A percentile compares a stretch with the other conserved stretches of the same genome.
Conservation (phyloP, 371 early-diverging fungal genomes). For the Dichotomocladium elegans region DNA sequence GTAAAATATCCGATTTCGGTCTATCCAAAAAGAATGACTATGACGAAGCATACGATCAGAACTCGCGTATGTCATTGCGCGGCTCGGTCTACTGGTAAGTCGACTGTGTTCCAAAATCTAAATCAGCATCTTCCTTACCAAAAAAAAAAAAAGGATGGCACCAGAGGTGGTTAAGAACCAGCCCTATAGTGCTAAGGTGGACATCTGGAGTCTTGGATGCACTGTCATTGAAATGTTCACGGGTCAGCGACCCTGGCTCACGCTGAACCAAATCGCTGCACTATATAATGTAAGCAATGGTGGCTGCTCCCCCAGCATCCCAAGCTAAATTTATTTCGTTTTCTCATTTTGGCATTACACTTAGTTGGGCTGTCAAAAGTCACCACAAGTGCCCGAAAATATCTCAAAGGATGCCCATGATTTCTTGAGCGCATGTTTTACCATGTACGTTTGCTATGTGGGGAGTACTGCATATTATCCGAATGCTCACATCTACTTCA, state of each 20-base stretch:
- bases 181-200: slow-evolving; percentile 75
- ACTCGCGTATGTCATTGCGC: slow-evolving; percentile 21
- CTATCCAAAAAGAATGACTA: slow-evolving; percentile 79
- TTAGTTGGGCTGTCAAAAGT: slow-evolving; percentile 11
- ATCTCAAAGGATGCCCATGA: slow-evolving; percentile 63
- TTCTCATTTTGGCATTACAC: neutral
- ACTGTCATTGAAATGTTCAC: slow-evolving; percentile 95
- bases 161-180: slow-evolving; percentile 81
- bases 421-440: slow-evolving; percentile 66
- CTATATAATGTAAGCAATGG: slow-evolving; percentile 50
- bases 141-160: too few relatives aligned
- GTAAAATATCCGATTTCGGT: slow-evolving; percentile 98
- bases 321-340: neutral
- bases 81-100: slow-evolving; percentile 14
- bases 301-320: too few relatives aligned
- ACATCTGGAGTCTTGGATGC: slow-evolving; percentile 93
- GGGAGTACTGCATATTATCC: too few relatives aligned
- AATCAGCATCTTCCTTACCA: slow-evolving; percentile 49
- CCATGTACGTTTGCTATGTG: slow-evolving; percentile 34
- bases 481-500: too few relatives aligned
- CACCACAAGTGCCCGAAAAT: slow-evolving; percentile 66
- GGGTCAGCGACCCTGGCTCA: slow-evolving; percentile 86
- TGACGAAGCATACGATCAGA: slow-evolving; percentile 43
- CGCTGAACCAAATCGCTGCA: slow-evolving; percentile 81
- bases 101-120: neutral